Percentiles rank a stretch among this genome's conserved stretches.
phyloP scores from a whole-genome alignment of 2,329 filamentous ascomycete species.

The Trichocomaceae sp. region DNA sequence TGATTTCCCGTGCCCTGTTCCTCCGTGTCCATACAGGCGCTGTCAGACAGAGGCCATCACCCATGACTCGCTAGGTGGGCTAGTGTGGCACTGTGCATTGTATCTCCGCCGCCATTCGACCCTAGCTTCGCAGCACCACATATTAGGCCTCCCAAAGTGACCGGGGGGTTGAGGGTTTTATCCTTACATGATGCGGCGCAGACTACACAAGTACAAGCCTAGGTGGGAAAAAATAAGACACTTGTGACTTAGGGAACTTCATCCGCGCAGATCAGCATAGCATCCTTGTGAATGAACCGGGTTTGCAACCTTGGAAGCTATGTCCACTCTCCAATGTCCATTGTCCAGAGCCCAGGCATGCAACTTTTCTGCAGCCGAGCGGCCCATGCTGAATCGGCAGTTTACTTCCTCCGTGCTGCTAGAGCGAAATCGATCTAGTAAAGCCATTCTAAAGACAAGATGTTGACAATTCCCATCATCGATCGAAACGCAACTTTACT shows the following conservation, averaged over 20 bases:
- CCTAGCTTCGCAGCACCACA: constrained; percentile 6
- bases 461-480: background rate
- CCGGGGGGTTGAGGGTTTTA: constrained; percentile 1
- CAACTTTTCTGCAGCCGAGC: background rate
- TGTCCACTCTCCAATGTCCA: no score
- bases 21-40: background rate
- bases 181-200: background rate
- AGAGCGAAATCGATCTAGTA: background rate
- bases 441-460: background rate
- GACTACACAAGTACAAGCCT: background rate
- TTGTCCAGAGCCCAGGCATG: background rate
- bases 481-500: background rate
- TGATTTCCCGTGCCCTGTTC: background rate
- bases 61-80: background rate
- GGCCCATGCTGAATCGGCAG: background rate
- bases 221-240: background rate
- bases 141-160: constrained; percentile 5
- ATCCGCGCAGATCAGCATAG: background rate
- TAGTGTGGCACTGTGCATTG: background rate
- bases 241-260: background rate
- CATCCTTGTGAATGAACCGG: background rate
- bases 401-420: background rate
- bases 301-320: background rate
- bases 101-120: constrained; percentile 6
- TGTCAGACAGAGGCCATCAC: background rate